A percentile compares a stretch with the other conserved stretches of the same genome.
phyloP scores from a whole-genome alignment of 768 basidiomycete genomes.

The Kwoniella shandongensis region DNA sequence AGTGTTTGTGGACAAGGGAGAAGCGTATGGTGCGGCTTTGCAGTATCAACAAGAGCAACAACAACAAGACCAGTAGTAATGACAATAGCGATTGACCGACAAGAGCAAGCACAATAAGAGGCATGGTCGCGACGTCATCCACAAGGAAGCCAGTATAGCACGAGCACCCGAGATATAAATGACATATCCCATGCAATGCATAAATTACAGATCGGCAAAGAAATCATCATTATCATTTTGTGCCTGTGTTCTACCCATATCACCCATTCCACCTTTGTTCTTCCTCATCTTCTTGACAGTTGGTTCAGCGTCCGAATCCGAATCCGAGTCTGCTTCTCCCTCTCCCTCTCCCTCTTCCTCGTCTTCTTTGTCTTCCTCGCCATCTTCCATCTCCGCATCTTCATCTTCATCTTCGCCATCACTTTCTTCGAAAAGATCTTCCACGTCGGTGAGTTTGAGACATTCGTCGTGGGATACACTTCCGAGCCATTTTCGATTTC shows the following conservation, averaged over 20 bases:
- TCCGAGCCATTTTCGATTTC: conserved; percentile 75
- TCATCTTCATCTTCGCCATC: conserved; percentile 54
- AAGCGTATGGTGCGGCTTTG: conserved; percentile 39
- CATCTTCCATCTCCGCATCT: conserved; percentile 13
- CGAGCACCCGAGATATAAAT: too few species aligned
- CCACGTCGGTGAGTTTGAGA: conserved; percentile 79
- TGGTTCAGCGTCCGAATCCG: conserved; percentile 9
- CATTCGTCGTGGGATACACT: conserved; percentile 88
- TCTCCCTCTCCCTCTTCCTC: conserved; percentile 8
- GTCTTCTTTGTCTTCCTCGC: conserved; percentile 6
- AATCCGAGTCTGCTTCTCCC: conserved; percentile 11
- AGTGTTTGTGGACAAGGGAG: conserved; percentile 38
- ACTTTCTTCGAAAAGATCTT: conserved; percentile 67
- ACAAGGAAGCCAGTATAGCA: too few species aligned
- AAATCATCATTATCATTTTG: conserved; percentile 17
- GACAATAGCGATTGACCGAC: too few species aligned
- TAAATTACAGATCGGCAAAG: conserved; percentile 19
- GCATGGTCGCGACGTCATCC: too few species aligned
- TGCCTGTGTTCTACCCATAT: conserved; percentile 10
- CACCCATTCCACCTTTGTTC: conserved; percentile 19
- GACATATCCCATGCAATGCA: too few species aligned
- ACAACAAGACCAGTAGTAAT: too few species aligned
- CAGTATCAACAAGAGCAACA: background rate
- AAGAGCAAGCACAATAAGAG: too few species aligned
- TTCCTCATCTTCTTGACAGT: conserved; percentile 16